Percentiles rank a stretch among this genome's conserved stretches.
These are phyloP conservation scores for Clohesyomyces aquaticus DNA, from an alignment of 495 filamentous ascomycete species.

Conservation along the genomic window DNA sequence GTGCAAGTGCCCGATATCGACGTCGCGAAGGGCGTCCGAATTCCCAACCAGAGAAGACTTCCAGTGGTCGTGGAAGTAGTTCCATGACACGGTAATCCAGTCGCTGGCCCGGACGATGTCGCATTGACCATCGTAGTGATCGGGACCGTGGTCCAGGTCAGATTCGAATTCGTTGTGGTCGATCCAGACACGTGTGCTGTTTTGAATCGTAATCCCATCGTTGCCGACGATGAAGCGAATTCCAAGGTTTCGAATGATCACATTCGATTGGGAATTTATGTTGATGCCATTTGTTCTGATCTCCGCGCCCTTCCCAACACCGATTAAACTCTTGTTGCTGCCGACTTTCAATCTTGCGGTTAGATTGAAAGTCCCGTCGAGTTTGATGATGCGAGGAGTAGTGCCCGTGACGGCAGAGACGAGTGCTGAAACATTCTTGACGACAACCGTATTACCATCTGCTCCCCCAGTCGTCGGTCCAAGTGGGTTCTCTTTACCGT, in stretches of 20 bases:
- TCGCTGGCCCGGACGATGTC: slow-evolving; percentile 42
- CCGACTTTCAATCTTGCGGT: slow-evolving; percentile 38
- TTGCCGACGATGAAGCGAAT: slow-evolving; percentile 39
- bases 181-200: slow-evolving; percentile 39
- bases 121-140: slow-evolving; percentile 42
- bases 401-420: slow-evolving; percentile 43
- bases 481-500: slow-evolving; percentile 48
- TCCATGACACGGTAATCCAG: slow-evolving; percentile 48
- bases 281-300: slow-evolving; percentile 34
- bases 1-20: slow-evolving; percentile 44
- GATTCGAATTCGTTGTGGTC: slow-evolving; percentile 42
- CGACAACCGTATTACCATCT: slow-evolving; percentile 42
- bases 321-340: slow-evolving; percentile 48
- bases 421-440: slow-evolving; percentile 38
- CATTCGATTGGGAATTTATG: slow-evolving; percentile 31
- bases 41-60: slow-evolving; percentile 40
- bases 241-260: slow-evolving; percentile 40
- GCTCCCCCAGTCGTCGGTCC: slow-evolving; percentile 49
- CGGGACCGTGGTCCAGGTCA: slow-evolving; percentile 34
- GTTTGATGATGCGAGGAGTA: slow-evolving; percentile 42
- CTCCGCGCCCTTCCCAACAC: slow-evolving; percentile 34
- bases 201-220: slow-evolving; percentile 40
- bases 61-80: slow-evolving; percentile 45
- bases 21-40: slow-evolving; percentile 40
- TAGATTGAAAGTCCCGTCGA: slow-evolving; percentile 41